Conservation (phyloP, 2,329 filamentous ascomycete species). For the Diplodia intermedia region DNA sequence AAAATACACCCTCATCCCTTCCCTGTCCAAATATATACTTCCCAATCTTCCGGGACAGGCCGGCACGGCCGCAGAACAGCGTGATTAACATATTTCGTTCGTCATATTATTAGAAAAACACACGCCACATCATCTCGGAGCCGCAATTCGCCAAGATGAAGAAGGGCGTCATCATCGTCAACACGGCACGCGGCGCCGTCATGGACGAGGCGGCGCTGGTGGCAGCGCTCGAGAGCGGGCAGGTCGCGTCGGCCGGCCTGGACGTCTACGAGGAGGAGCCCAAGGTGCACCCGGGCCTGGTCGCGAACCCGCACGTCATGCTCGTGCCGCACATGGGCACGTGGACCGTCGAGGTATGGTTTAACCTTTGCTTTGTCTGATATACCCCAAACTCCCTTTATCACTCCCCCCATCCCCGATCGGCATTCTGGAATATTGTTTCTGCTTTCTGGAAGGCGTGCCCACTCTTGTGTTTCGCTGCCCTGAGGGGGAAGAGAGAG, state of each 20-base stretch:
- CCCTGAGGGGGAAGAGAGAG: background rate
- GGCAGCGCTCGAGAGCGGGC: constrained; percentile 71
- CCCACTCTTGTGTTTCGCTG: background rate
- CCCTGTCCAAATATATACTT: constrained; percentile 16
- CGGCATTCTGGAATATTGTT: background rate
- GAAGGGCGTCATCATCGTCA: constrained; percentile 75
- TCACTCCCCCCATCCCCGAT: too few species aligned
- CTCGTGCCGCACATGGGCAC: constrained; percentile 88
- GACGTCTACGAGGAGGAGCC: constrained; percentile 88
- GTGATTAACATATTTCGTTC: background rate
- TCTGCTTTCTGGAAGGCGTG: background rate
- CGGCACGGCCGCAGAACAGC: background rate
- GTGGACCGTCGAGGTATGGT: constrained; percentile 69
- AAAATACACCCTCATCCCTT: constrained; percentile 13
- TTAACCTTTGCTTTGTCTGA: constrained; percentile 8
- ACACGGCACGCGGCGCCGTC: constrained; percentile 82
- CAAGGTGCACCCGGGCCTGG: constrained; percentile 72
- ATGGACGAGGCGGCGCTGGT: constrained; percentile 84
- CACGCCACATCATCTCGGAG: constrained; percentile 76
- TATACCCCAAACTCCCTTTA: constrained; percentile 3
- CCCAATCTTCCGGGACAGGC: background rate
- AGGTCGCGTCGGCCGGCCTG: constrained; percentile 73
- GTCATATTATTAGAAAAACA: constrained; percentile 60
- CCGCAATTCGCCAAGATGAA: constrained; percentile 80
- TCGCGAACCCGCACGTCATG: constrained; percentile 73